These are phyloP conservation scores for Umbelopsis vinacea DNA, from an alignment of 192 early-diverging fungal genomes.

Conservation along the genomic window DNA sequence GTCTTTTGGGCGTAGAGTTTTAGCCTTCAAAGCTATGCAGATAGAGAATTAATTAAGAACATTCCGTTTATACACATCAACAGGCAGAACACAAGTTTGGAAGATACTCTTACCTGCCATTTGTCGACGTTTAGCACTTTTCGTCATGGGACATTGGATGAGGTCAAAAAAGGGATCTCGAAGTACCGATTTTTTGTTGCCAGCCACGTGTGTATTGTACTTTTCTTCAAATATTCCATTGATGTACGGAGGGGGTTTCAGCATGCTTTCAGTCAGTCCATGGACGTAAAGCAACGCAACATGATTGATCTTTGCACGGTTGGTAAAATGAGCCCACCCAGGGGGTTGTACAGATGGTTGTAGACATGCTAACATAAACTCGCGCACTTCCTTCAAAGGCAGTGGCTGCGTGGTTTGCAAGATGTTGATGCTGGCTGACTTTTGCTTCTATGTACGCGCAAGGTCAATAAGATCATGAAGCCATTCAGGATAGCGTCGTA, in stretches of 20 bases:
- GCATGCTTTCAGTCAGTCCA: neutral
- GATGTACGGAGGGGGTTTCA: neutral
- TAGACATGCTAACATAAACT: neutral
- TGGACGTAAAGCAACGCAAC: neutral
- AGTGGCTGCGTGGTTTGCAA: neutral
- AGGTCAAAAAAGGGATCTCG: conserved; percentile 30
- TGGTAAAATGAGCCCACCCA: neutral
- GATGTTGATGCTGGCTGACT: neutral
- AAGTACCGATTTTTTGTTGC: neutral
- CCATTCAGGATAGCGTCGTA: no score
- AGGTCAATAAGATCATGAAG: neutral
- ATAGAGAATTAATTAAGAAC: neutral
- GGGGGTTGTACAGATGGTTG: neutral
- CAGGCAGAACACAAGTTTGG: neutral
- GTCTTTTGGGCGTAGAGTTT: conserved; percentile 6
- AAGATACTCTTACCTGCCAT: neutral
- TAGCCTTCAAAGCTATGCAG: neutral
- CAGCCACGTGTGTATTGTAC: neutral
- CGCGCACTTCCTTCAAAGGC: neutral
- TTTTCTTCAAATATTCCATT: neutral
- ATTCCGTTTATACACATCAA: neutral
- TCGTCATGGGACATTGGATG: conserved; percentile 16
- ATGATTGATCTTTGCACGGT: neutral
- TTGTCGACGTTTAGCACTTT: conserved; percentile 17
- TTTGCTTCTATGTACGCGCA: neutral